Conservation (phyloP, 2,329 filamentous ascomycete genomes). For the Leptosphaerulina australis region DNA sequence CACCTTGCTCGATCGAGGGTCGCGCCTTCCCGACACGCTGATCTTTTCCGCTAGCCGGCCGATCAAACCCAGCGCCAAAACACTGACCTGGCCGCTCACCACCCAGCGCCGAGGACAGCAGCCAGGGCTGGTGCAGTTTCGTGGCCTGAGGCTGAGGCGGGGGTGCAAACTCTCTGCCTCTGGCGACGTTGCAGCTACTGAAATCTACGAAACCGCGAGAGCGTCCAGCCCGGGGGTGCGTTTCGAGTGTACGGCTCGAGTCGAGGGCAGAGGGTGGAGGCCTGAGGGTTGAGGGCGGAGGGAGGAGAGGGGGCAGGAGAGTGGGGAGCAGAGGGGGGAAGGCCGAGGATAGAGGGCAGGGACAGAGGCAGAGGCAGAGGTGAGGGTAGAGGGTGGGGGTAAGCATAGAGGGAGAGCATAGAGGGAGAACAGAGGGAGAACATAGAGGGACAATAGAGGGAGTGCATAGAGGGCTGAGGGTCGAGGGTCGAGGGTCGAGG, state of each 20-base stretch:
- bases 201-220: slow-evolving; percentile 12
- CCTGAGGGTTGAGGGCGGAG: too few relatives aligned
- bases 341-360: too few relatives aligned
- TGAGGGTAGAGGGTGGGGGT: too few relatives aligned
- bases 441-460: too few relatives aligned
- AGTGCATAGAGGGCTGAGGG: too few relatives aligned
- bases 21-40: slow-evolving; percentile 27
- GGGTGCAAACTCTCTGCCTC: slow-evolving; percentile 1
- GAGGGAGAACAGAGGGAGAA: too few relatives aligned
- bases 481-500: too few relatives aligned
- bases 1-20: slow-evolving; percentile 28
- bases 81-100: slow-evolving; percentile 18
- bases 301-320: too few relatives aligned
- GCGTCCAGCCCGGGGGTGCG: neutral
- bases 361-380: too few relatives aligned
- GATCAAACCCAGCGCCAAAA: slow-evolving; percentile 40
- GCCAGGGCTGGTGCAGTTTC: slow-evolving; percentile 15
- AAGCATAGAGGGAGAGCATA: too few relatives aligned
- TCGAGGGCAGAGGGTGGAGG: too few relatives aligned
- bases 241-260: slow-evolving; percentile 13
- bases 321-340: too few relatives aligned
- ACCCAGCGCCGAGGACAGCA: slow-evolving; percentile 20
- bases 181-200: slow-evolving; percentile 7
- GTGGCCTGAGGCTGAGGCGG: slow-evolving; percentile 5
- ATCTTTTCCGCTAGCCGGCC: slow-evolving; percentile 40